A percentile compares a stretch with the other conserved stretches of the same genome.
Conservation (phyloP, 352 stramenopile species). For the Globisporangium polare region DNA sequence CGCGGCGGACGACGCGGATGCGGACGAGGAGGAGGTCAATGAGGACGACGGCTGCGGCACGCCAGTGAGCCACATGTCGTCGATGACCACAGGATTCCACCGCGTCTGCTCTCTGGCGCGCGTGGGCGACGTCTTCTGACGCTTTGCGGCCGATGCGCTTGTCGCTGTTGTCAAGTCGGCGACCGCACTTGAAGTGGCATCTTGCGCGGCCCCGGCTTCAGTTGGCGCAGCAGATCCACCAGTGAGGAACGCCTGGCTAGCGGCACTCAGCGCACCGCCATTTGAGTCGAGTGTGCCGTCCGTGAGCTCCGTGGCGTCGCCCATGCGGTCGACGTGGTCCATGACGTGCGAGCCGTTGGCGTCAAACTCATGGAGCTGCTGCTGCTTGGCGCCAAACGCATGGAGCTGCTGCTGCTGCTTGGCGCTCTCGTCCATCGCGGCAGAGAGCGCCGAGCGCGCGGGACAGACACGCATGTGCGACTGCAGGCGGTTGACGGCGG, state of each 20-base stretch:
- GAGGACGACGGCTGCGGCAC: neutral
- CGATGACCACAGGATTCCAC: conserved; percentile 11
- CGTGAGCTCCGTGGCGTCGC: neutral
- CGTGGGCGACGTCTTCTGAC: conserved; percentile 15
- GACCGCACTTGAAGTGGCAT: neutral
- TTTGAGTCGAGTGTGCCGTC: neutral
- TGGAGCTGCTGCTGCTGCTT: conserved; percentile 1
- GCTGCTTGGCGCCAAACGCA: neutral
- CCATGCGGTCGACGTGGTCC: neutral
- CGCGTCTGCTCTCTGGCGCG: neutral
- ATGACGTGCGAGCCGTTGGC: neutral
- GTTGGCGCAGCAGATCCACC: neutral
- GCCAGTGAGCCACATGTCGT: conserved; percentile 24
- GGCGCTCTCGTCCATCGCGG: neutral
- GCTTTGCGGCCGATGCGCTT: conserved; percentile 21
- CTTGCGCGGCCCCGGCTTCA: neutral
- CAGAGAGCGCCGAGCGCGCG: conserved; percentile 21
- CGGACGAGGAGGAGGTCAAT: conserved; percentile 3
- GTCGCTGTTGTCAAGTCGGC: neutral
- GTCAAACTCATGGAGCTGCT: neutral
- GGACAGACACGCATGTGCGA: conserved; percentile 60
- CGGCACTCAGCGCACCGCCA: neutral
- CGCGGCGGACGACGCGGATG: conserved; percentile 1
- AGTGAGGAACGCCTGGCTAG: neutral
- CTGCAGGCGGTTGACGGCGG: conserved; percentile 57